Evolutionary conservation across 495 filamentous ascomycete genomes (phyloP).

Genomic region (Neurospora sp.): DNA sequence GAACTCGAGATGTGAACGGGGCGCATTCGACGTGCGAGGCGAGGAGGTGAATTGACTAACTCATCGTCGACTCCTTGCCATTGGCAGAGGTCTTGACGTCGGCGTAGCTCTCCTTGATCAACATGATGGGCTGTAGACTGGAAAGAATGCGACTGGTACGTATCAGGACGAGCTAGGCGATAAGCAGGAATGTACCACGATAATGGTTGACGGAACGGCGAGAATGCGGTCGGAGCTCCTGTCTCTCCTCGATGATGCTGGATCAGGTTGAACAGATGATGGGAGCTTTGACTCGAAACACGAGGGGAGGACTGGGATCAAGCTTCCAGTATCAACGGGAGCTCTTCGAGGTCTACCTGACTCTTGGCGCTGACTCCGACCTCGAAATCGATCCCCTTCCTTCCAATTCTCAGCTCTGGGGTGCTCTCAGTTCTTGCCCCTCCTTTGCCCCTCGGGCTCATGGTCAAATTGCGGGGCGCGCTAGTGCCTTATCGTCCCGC

Average conservation of each 20-base stretch:
- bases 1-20: not conserved
- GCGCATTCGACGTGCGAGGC: not conserved
- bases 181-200: not conserved
- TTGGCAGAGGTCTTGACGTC: slow-evolving; percentile 33
- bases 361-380: no score
- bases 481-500: slow-evolving; percentile 14
- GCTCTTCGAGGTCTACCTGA: not conserved
- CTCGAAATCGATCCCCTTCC: not conserved
- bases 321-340: not conserved
- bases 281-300: not conserved
- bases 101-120: slow-evolving; percentile 35
- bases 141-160: not conserved
- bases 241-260: not conserved
- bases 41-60: slow-evolving; percentile 15
- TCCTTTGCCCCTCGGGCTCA: slow-evolving; percentile 7
- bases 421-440: not conserved
- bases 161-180: not conserved
- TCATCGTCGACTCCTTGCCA: slow-evolving; percentile 39
- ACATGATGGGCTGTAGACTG: slow-evolving; percentile 22
- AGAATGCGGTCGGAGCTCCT: not conserved
- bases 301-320: not conserved
- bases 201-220: not conserved
- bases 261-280: not conserved
- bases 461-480: slow-evolving; percentile 11
- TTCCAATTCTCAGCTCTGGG: not conserved